Percentiles rank a stretch among this genome's conserved stretches.
These are phyloP conservation scores for Aethionema arabicum DNA, from an alignment of 345 rosid species.

Conservation along the genomic window DNA sequence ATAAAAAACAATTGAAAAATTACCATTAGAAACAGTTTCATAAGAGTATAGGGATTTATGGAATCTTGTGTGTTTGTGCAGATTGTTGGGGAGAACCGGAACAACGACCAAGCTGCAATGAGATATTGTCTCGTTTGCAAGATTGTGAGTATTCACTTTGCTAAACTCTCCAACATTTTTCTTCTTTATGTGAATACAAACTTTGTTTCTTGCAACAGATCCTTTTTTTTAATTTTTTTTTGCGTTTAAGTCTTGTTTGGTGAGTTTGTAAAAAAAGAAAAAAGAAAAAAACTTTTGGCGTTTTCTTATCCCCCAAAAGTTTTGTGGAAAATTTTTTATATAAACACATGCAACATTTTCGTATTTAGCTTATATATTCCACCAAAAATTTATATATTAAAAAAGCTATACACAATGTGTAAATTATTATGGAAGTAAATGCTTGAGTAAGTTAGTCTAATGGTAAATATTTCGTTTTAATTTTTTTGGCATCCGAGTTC, in stretches of 20 bases:
- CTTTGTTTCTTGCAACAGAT: conserved; percentile 26
- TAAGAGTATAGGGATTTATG: too few relatives aligned
- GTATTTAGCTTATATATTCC: too few relatives aligned
- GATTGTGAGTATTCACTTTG: conserved; percentile 79
- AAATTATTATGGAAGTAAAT: too few relatives aligned
- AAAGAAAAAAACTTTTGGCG: conserved; percentile 1
- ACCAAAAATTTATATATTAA: background rate
- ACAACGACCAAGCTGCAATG: conserved; percentile 80
- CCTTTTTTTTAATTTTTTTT: background rate
- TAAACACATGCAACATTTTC: too few relatives aligned
- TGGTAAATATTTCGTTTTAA: too few relatives aligned
- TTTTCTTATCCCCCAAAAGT: conserved; percentile 30
- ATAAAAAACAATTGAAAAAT: too few relatives aligned
- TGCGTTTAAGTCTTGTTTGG: conserved; percentile 14
- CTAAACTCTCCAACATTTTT: conserved; percentile 38
- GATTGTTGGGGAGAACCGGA: conserved; percentile 95
- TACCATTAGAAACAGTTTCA: too few relatives aligned
- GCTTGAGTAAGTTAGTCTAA: too few relatives aligned
- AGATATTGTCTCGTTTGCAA: conserved; percentile 75
- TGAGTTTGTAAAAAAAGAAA: conserved; percentile 25
- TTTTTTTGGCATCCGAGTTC: too few relatives aligned
- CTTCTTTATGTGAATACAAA: conserved; percentile 41
- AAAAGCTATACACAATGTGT: background rate
- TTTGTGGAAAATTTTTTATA: conserved; percentile 23
- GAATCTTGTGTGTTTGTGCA: conserved; percentile 37